Base-by-base conservation (phyloP, 495 filamentous ascomycete species). In the Aspergillus biplanus region DNA sequence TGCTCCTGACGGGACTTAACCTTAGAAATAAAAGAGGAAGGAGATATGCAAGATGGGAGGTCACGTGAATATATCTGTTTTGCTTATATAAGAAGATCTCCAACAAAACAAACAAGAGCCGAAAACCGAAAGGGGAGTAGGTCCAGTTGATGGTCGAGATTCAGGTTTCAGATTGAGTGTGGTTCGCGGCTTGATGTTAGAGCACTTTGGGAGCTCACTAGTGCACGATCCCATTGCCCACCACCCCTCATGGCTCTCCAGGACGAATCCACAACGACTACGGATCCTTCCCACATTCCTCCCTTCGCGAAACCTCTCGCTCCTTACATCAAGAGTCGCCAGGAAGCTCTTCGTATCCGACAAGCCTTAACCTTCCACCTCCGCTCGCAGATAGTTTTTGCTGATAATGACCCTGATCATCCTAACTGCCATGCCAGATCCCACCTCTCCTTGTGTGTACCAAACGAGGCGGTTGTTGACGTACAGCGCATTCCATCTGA, bases 291-390 rank as follows among this genome's bases (percentile, higher is more conserved):
- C 66, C 65, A 77, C 75, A 81, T 81, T 75, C 78, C 78, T 60
- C 57, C 68, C 54, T 74, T 74, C 50, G 72, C 72, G 54, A 74
- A 69, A 68, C 75, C 68, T n/a, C 70, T 81, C 50, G 67, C 72
- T 71, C 79, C 77, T 72, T 82, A 82, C 73, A 67, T 82, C 71
- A 78, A 75, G 53, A 68, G 63, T 60, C 78, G 78, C 37, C 75
- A 79, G 63, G 78, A 82, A 65, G 71, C 73, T 56, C 75, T 80
- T 50, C 75, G 72, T 27, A 81, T 82, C 63, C 77, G 80, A 62
- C 78, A 80, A 65, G 74, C 69, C 15, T 63, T 82, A 70, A 80
- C 80, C 32, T 60, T 58, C 18, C 78, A 82, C 56, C 72, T 82
- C 12, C 74, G 73, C 33, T 81, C 78, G 2, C 71, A 76, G 9